A percentile compares a stretch with the other conserved stretches of the same genome.
Evolutionary conservation across 169 alveolate genomes (phyloP).

Genomic region (Eimeria sp.): DNA sequence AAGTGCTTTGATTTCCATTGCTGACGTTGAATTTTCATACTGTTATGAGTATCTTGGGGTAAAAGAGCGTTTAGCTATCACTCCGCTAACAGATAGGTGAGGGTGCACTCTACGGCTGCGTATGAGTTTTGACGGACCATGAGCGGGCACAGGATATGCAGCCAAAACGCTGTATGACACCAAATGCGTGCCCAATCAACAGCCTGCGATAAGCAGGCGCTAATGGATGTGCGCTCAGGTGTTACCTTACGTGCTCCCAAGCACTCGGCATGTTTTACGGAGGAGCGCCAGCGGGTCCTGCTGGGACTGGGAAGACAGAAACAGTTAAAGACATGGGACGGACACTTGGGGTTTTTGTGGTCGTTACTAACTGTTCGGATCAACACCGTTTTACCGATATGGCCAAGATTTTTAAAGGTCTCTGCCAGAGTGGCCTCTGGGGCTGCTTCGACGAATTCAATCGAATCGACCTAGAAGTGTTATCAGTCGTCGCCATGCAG

Average conservation of each 20-base stretch:
- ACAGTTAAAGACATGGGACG: slow-evolving; percentile 98
- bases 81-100: slow-evolving; percentile 97
- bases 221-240: slow-evolving; percentile 45
- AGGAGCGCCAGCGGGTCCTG: slow-evolving; percentile 99
- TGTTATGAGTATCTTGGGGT: slow-evolving; percentile 97
- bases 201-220: no score
- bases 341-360: slow-evolving; percentile 97
- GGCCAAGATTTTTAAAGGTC: slow-evolving; percentile 97
- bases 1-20: slow-evolving; percentile 93
- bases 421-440: slow-evolving; percentile 97
- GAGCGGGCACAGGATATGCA: not conserved
- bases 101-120: not conserved
- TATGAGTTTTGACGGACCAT: no score
- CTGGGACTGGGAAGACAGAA: slow-evolving; percentile 99
- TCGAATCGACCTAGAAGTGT: slow-evolving; percentile 96
- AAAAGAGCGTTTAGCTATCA: slow-evolving; percentile 96
- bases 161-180: not conserved
- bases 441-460: slow-evolving; percentile 98
- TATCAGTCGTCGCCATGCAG: slow-evolving; percentile 97
- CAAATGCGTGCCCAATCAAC: no score
- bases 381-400: slow-evolving; percentile 97
- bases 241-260: slow-evolving; percentile 86
- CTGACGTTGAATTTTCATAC: slow-evolving; percentile 97
- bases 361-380: slow-evolving; percentile 98
- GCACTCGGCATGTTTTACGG: slow-evolving; percentile 98